phyloP scores from a whole-genome alignment of 352 stramenopile species.

The Phytophthora hibernalis region DNA sequence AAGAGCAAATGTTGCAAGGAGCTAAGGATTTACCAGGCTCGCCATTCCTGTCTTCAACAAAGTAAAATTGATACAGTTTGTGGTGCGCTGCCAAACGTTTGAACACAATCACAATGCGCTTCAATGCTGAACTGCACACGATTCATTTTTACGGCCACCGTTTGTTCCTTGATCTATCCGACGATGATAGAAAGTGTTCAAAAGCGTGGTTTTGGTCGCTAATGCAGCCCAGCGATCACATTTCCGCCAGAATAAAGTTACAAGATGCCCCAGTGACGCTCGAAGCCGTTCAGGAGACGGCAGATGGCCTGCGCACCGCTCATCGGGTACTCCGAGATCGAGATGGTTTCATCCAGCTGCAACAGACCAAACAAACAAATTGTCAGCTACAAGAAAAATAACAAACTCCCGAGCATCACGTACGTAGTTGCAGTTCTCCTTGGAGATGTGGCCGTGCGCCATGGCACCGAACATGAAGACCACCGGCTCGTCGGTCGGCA shows the following conservation, averaged over 20 bases:
- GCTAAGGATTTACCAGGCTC: slow-evolving; percentile 83
- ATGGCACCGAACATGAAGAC: slow-evolving; percentile 99
- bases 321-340: slow-evolving; percentile 98
- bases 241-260: slow-evolving; percentile 62
- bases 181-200: not conserved
- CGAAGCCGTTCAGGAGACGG: slow-evolving; percentile 97
- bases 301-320: slow-evolving; percentile 97
- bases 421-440: slow-evolving; percentile 97
- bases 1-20: slow-evolving; percentile 93
- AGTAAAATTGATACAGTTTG: not conserved
- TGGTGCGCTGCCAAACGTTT: too few species aligned
- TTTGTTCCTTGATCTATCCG: slow-evolving; percentile 16
- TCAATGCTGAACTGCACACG: slow-evolving; percentile 14
- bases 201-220: slow-evolving; percentile 17
- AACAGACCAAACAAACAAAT: slow-evolving; percentile 16
- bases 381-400: slow-evolving; percentile 1
- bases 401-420: slow-evolving; percentile 22
- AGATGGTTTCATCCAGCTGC: slow-evolving; percentile 96
- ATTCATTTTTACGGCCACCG: slow-evolving; percentile 16
- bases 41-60: slow-evolving; percentile 33
- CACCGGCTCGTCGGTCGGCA: slow-evolving; percentile 93
- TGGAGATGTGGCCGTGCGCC: slow-evolving; percentile 96
- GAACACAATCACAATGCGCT: not conserved
- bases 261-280: slow-evolving; percentile 99
- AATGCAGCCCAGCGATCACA: not conserved